phyloP scores from a whole-genome alignment of 169 alveolate species.

The Toxoplasma gondii region DNA sequence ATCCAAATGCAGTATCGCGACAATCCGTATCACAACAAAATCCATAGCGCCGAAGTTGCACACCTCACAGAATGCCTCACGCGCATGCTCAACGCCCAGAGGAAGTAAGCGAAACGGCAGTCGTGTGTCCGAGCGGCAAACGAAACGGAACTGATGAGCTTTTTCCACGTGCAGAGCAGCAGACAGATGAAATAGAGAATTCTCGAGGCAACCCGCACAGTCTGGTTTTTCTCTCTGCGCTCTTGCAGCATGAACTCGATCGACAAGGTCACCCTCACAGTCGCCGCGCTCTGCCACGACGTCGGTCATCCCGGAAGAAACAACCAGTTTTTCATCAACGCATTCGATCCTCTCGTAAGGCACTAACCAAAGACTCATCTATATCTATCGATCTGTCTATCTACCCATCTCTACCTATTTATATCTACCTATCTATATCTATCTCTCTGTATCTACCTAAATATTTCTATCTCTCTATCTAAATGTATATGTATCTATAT shows the following conservation, averaged over 20 bases:
- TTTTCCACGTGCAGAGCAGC: not conserved
- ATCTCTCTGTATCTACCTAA: not conserved
- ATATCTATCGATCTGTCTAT: not conserved
- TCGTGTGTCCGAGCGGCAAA: not conserved
- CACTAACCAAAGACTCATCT: not conserved
- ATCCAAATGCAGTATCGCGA: constrained; percentile 39
- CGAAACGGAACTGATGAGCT: not conserved
- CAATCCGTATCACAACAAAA: constrained; percentile 65
- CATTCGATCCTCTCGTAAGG: constrained; percentile 62
- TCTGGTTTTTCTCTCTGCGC: no score
- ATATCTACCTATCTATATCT: not conserved
- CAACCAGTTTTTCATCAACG: constrained; percentile 80
- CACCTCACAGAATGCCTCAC: constrained; percentile 74
- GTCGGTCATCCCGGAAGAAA: constrained; percentile 94
- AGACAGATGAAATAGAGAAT: not conserved
- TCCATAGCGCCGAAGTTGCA: constrained; percentile 72
- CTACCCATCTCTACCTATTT: not conserved
- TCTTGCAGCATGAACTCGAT: constrained; percentile 37
- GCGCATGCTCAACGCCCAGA: constrained; percentile 69
- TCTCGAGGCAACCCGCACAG: no score
- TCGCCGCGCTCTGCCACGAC: constrained; percentile 92
- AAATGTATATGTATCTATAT: not conserved
- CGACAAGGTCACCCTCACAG: constrained; percentile 69
- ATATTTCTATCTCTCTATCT: not conserved
- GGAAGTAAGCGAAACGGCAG: not conserved